A percentile compares a stretch with the other conserved stretches of the same genome.
Evolutionary conservation across 768 basidiomycete genomes (phyloP).

Genomic region (Vararia minispora): DNA sequence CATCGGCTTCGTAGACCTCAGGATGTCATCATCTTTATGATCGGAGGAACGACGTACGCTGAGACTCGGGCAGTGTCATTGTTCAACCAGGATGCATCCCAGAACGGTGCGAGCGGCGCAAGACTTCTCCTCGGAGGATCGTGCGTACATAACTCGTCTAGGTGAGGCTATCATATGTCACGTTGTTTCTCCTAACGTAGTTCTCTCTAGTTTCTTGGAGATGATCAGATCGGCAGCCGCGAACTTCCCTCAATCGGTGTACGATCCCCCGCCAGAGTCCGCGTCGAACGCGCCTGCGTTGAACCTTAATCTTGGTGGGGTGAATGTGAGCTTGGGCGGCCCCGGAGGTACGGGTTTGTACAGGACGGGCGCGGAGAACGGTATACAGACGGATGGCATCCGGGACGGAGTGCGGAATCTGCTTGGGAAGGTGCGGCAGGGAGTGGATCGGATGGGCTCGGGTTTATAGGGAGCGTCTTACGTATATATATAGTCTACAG

Average conservation of each 20-base stretch:
- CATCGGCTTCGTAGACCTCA: conserved; percentile 52
- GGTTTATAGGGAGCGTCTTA: too few species aligned
- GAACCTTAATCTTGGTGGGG: conserved; percentile 85
- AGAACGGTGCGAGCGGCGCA: conserved; percentile 49
- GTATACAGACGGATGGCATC: conserved; percentile 80
- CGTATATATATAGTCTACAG: too few species aligned
- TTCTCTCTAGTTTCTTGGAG: conserved; percentile 58
- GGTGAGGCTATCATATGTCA: conserved; percentile 33
- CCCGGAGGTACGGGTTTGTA: conserved; percentile 76
- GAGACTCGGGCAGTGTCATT: conserved; percentile 81
- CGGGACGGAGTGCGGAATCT: conserved; percentile 82
- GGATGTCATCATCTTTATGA: conserved; percentile 93
- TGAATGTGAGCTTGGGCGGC: conserved; percentile 92
- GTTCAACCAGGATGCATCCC: conserved; percentile 70
- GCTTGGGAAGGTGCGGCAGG: conserved; percentile 82
- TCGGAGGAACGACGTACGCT: conserved; percentile 94
- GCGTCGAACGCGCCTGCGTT: conserved; percentile 65
- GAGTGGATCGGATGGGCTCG: conserved; percentile 59
- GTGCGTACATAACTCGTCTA: conserved; percentile 88
- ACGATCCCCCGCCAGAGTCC: conserved; percentile 68
- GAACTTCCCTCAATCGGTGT: conserved; percentile 52
- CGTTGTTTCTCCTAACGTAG: neutral
- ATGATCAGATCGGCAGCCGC: conserved; percentile 72
- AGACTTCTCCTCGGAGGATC: conserved; percentile 88
- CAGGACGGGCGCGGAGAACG: conserved; percentile 56